A percentile compares a stretch with the other conserved stretches of the same genome.
These are phyloP conservation scores for Diutina scorzettiae DNA, from an alignment of 1,139 yeast genomes.

Conservation along the genomic window DNA sequence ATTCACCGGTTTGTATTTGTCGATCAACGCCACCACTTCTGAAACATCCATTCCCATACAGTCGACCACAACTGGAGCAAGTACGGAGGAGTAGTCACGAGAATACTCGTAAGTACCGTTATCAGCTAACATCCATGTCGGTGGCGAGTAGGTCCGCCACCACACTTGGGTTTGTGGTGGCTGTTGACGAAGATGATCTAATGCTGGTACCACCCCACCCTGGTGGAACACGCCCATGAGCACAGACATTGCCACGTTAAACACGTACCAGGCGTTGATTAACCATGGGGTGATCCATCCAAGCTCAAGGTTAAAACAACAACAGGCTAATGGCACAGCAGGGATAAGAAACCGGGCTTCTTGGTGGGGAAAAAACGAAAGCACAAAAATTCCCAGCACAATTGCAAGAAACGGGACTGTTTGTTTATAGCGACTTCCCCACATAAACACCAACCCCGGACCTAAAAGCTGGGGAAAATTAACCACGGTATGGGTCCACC, in stretches of 20 bases:
- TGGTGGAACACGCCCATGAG: slow-evolving; percentile 81
- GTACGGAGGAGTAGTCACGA: too few relatives aligned
- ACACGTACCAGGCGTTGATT: slow-evolving; percentile 43
- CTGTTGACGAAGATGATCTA: slow-evolving; percentile 19
- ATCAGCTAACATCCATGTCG: slow-evolving; percentile 68
- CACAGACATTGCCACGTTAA: slow-evolving; percentile 47
- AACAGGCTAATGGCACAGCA: slow-evolving; percentile 55
- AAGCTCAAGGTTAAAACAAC: slow-evolving; percentile 38
- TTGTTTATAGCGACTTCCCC: slow-evolving; percentile 20
- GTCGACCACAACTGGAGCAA: slow-evolving; percentile 19
- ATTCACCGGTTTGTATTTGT: slow-evolving; percentile 12
- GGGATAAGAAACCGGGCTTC: slow-evolving; percentile 82
- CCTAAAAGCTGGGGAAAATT: slow-evolving; percentile 78
- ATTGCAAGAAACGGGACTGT: slow-evolving; percentile 49
- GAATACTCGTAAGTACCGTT: slow-evolving; percentile 11
- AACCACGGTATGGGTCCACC: slow-evolving; percentile 58
- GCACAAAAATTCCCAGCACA: slow-evolving; percentile 43
- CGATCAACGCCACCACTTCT: not conserved
- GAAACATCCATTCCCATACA: slow-evolving; percentile 21
- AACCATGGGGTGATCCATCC: slow-evolving; percentile 8
- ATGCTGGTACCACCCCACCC: slow-evolving; percentile 73
- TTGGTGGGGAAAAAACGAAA: slow-evolving; percentile 81
- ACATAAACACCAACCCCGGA: slow-evolving; percentile 47
- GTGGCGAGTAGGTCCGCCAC: slow-evolving; percentile 96
- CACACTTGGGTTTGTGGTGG: slow-evolving; percentile 38